These are phyloP conservation scores for Pseudocercospora crystallina DNA, from an alignment of 2,329 filamentous ascomycete genomes.

Conservation along the genomic window DNA sequence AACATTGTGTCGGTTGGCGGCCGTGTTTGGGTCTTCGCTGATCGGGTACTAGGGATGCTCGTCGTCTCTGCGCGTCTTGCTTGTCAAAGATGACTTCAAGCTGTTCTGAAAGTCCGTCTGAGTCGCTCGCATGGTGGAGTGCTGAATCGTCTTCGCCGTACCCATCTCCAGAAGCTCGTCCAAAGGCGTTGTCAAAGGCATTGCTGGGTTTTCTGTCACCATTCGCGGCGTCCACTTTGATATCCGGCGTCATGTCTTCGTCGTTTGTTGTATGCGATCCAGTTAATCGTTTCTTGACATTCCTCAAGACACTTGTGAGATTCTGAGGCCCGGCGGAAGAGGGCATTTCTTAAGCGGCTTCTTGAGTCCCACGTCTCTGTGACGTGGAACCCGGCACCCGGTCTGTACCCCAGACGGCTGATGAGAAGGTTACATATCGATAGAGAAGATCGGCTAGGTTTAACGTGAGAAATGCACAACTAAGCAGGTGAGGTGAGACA, in stretches of 20 bases:
- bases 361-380: too few species aligned
- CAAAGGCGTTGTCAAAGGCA: conserved; percentile 9
- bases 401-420: not conserved
- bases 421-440: conserved; percentile 9
- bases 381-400: too few species aligned
- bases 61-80: conserved; percentile 55
- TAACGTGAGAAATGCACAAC: too few species aligned
- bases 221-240: not conserved
- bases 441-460: not conserved
- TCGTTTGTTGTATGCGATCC: conserved; percentile 4
- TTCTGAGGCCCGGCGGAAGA: conserved; percentile 1
- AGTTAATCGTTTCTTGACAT: conserved; percentile 10
- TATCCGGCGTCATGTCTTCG: conserved; percentile 8
- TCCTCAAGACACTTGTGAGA: conserved; percentile 9
- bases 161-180: conserved; percentile 11
- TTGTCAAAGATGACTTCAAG: conserved; percentile 58
- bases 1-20: conserved; percentile 54
- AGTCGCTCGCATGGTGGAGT: conserved; percentile 26
- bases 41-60: conserved; percentile 53
- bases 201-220: not conserved
- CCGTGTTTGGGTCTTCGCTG: conserved; percentile 39
- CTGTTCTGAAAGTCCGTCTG: conserved; percentile 30
- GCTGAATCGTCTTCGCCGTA: conserved; percentile 12
- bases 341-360: too few species aligned
- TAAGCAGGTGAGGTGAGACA: too few species aligned